phyloP scores from a whole-genome alignment of 2,329 filamentous ascomycete species.

The Cladosporium oxysporum region DNA sequence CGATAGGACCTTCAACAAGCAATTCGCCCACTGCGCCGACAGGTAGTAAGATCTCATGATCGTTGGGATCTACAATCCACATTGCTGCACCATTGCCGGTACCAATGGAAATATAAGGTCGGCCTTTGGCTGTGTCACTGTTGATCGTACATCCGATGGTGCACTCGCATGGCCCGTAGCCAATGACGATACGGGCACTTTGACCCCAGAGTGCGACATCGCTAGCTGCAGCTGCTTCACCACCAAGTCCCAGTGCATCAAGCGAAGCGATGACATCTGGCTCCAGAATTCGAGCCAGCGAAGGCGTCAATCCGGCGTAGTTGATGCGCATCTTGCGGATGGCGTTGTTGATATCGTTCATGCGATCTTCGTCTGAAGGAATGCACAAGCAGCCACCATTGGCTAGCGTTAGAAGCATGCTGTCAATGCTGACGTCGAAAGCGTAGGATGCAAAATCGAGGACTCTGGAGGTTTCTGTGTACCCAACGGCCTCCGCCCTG shows the following conservation, averaged over 20 bases:
- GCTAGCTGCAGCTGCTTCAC: constrained; percentile 70
- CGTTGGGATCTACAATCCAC: constrained; percentile 37
- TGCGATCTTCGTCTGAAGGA: constrained; percentile 26
- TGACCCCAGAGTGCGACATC: constrained; percentile 85
- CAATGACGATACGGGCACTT: constrained; percentile 81
- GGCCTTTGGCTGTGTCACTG: constrained; percentile 19
- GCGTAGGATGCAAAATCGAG: constrained; percentile 23
- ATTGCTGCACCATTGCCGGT: constrained; percentile 23
- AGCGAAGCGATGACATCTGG: constrained; percentile 42
- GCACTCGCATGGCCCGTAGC: constrained; percentile 53
- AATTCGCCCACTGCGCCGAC: constrained; percentile 52
- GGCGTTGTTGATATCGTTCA: constrained; percentile 45
- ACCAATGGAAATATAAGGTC: constrained; percentile 25
- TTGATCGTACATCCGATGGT: constrained; percentile 27
- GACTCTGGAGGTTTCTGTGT: constrained; percentile 14
- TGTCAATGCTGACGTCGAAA: constrained; percentile 23
- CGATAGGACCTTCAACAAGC: constrained; percentile 48
- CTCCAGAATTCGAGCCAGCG: constrained; percentile 43
- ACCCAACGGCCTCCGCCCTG: constrained; percentile 25
- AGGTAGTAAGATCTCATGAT: constrained; percentile 37
- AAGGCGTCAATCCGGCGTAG: constrained; percentile 49
- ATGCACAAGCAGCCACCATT: constrained; percentile 29
- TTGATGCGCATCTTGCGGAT: constrained; percentile 42
- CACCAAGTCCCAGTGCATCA: constrained; percentile 42
- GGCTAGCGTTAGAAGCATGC: constrained; percentile 22